A percentile compares a stretch with the other conserved stretches of the same genome.
phyloP scores from a whole-genome alignment of 495 filamentous ascomycete species.

The Neurospora sp. region DNA sequence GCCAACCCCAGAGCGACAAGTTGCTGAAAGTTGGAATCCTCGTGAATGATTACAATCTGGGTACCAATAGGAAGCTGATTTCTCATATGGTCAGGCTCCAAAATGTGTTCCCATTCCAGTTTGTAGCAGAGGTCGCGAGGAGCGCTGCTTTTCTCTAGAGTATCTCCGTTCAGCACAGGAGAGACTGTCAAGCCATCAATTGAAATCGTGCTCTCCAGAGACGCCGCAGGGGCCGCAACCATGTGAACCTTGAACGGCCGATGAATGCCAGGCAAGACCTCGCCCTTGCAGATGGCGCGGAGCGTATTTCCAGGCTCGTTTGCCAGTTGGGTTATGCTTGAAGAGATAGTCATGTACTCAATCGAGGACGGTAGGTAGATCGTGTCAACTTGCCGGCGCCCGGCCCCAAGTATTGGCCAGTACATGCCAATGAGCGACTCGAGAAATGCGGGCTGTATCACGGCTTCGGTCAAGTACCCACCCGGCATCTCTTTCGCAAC shows the following conservation, averaged over 20 bases:
- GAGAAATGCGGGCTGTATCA: conserved; percentile 44
- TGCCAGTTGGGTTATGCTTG: conserved; percentile 14
- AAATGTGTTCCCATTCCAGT: conserved; percentile 41
- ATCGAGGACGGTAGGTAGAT: conserved; percentile 35
- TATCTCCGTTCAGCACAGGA: conserved; percentile 30
- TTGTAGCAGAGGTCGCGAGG: conserved; percentile 40
- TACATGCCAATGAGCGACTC: conserved; percentile 41
- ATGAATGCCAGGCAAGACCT: conserved; percentile 16
- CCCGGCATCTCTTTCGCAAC: conserved; percentile 43
- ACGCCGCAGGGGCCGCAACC: conserved; percentile 18
- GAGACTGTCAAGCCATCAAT: conserved; percentile 29
- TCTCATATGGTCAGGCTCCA: conserved; percentile 13
- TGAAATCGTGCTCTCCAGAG: conserved; percentile 25
- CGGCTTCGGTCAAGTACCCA: conserved; percentile 29
- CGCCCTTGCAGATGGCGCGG: conserved; percentile 27
- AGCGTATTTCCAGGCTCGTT: conserved; percentile 20
- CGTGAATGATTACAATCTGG: conserved; percentile 35
- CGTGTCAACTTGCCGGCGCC: conserved; percentile 21
- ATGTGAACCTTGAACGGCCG: conserved; percentile 28
- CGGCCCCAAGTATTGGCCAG: conserved; percentile 31
- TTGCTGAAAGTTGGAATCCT: conserved; percentile 32
- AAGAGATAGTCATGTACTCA: conserved; percentile 26
- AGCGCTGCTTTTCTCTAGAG: conserved; percentile 13
- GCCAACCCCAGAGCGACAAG: conserved; percentile 34
- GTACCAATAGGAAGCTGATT: conserved; percentile 12